phyloP scores from a whole-genome alignment of 176 grass and related monocot species.

The Raddia guianensis region DNA sequence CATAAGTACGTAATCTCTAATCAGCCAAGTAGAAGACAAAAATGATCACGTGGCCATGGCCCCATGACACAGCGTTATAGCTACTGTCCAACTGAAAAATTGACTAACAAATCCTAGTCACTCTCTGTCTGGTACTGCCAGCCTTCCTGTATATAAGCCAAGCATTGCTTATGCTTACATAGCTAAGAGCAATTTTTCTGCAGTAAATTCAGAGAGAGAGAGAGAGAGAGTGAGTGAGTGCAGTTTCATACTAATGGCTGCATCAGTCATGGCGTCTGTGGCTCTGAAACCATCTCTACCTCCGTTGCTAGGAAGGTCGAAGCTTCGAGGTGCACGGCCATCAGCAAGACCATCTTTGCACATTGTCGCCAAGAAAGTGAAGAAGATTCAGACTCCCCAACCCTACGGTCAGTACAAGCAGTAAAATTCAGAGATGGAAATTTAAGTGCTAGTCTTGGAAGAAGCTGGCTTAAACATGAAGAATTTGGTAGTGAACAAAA shows the following conservation, averaged over 20 bases:
- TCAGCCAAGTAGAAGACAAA: conserved; percentile 16
- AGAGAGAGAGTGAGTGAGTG: not conserved
- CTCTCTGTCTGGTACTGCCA: not conserved
- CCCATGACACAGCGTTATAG: conserved; percentile 31
- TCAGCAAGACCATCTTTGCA: conserved; percentile 14
- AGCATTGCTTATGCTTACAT: not conserved
- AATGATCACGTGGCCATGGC: conserved; percentile 37
- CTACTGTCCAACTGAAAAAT: conserved; percentile 21
- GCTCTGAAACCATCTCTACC: conserved; percentile 30
- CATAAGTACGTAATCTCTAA: conserved; percentile 9
- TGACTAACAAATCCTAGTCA: conserved; percentile 30
- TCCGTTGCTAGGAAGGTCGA: not conserved
- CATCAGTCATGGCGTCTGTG: conserved; percentile 30
- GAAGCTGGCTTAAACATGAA: not conserved
- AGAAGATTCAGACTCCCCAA: conserved; percentile 58
- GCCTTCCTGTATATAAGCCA: conserved; percentile 33
- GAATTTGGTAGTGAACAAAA: not conserved
- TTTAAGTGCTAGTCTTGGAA: conserved; percentile 5
- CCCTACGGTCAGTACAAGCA: conserved; percentile 45
- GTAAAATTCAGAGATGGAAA: not conserved
- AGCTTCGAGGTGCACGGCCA: not conserved
- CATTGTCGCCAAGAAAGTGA: conserved; percentile 39
- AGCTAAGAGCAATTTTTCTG: not conserved
- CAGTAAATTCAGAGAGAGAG: conserved; percentile 18
- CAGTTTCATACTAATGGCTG: conserved; percentile 6